A percentile compares a stretch with the other conserved stretches of the same genome.
Conservation (phyloP, 1,139 yeast species). For the Yamadazyma diospyri region DNA sequence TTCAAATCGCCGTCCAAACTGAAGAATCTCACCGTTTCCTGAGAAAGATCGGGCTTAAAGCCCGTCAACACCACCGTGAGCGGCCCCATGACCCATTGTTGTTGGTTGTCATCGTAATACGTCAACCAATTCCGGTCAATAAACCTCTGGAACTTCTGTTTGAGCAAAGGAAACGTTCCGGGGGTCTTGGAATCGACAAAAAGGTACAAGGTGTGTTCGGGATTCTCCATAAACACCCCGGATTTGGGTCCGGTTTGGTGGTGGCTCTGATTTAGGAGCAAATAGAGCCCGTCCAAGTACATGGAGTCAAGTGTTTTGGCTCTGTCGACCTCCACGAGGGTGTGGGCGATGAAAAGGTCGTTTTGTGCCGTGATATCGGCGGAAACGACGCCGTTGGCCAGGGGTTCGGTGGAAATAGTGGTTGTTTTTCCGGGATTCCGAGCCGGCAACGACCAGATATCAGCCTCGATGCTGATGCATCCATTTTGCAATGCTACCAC, state of each 20-base stretch:
- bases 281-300: slow-evolving; percentile 51
- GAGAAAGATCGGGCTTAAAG: slow-evolving; percentile 30
- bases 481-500: slow-evolving; percentile 60
- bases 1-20: slow-evolving; percentile 37
- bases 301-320: slow-evolving; percentile 44
- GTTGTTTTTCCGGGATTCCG: slow-evolving; percentile 20
- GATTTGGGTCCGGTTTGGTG: slow-evolving; percentile 15
- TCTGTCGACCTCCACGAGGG: slow-evolving; percentile 39
- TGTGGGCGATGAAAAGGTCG: slow-evolving; percentile 66
- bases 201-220: slow-evolving; percentile 34
- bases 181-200: slow-evolving; percentile 41
- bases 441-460: slow-evolving; percentile 47
- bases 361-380: slow-evolving; percentile 14
- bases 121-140: slow-evolving; percentile 32
- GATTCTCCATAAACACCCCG: slow-evolving; percentile 35
- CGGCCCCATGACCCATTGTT: slow-evolving; percentile 29
- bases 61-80: slow-evolving; percentile 39
- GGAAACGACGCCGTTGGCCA: neutral
- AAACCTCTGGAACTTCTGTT: slow-evolving; percentile 28
- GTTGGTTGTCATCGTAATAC: slow-evolving; percentile 24
- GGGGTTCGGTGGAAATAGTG: slow-evolving; percentile 14
- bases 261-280: slow-evolving; percentile 46
- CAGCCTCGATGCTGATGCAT: slow-evolving; percentile 64
- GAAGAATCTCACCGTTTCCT: slow-evolving; percentile 25
- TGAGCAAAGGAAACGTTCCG: slow-evolving; percentile 31